Percentiles rank a stretch among this genome's conserved stretches.
phyloP scores from a whole-genome alignment of 176 grass and related monocot species.

The Hsuehochloa calcarea region DNA sequence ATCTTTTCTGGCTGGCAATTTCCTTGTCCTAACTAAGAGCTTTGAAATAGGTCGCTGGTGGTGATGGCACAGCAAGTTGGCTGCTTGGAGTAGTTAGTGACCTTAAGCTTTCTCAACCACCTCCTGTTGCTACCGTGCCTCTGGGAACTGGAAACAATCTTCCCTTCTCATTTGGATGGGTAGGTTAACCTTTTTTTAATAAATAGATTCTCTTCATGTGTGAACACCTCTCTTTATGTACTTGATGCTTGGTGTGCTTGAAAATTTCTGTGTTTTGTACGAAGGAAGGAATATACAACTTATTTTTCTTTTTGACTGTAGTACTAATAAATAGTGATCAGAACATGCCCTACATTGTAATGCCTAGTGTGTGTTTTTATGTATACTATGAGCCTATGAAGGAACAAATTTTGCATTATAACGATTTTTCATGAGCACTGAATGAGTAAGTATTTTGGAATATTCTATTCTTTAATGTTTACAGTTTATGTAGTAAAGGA shows the following conservation, averaged over 20 bases:
- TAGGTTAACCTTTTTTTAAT: slow-evolving; percentile 18
- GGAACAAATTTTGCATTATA: background rate
- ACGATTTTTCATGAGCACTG: background rate
- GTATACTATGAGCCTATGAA: background rate
- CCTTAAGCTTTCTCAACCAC: slow-evolving; percentile 72
- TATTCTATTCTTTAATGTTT: background rate
- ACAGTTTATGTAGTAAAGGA: background rate
- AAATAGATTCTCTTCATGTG: background rate
- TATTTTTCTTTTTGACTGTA: background rate
- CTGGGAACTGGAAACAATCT: slow-evolving; percentile 97
- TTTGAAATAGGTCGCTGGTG: slow-evolving; percentile 88
- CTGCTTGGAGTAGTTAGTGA: slow-evolving; percentile 95
- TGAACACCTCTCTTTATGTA: background rate
- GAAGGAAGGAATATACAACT: background rate
- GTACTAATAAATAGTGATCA: background rate
- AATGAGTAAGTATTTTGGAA: background rate
- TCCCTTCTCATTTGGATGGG: slow-evolving; percentile 97
- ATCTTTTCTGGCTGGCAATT: background rate
- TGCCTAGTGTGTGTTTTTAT: background rate
- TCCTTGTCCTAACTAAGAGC: background rate
- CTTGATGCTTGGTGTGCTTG: background rate
- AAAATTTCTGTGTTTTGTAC: background rate
- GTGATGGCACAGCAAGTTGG: slow-evolving; percentile 98
- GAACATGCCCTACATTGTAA: background rate
- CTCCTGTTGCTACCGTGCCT: slow-evolving; percentile 92